phyloP scores from a whole-genome alignment of 2,329 filamentous ascomycete genomes.

The Microdochium trichocladiopsis region DNA sequence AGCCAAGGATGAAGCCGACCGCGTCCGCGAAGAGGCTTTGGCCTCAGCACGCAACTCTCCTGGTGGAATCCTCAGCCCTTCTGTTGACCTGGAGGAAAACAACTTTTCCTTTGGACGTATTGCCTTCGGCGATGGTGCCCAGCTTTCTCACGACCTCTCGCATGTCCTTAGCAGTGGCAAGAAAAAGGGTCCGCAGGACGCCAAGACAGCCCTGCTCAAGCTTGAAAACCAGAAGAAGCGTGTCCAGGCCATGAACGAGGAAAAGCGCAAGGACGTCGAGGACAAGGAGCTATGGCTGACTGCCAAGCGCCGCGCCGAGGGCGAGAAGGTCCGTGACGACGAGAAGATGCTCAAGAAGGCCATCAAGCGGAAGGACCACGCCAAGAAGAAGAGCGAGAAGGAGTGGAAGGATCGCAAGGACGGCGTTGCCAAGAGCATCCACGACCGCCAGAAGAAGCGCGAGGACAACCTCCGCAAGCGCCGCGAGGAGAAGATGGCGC shows the following conservation, averaged over 20 bases:
- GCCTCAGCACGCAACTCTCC: conserved; percentile 54
- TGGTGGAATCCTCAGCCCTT: conserved; percentile 46
- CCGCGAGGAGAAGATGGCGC: conserved; percentile 62
- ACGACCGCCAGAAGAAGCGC: conserved; percentile 74
- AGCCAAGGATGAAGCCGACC: conserved; percentile 74
- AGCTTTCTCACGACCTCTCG: conserved; percentile 64
- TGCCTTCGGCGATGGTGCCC: conserved; percentile 80
- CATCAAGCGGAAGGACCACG: conserved; percentile 83
- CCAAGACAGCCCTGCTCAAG: conserved; percentile 77
- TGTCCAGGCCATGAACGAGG: conserved; percentile 65
- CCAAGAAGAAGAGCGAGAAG: conserved; percentile 85
- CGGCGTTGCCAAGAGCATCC: conserved; percentile 67
- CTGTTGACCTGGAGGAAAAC: conserved; percentile 46
- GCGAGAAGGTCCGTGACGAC: conserved; percentile 83
- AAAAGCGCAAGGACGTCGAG: conserved; percentile 77
- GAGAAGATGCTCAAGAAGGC: conserved; percentile 86
- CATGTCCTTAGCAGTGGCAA: conserved; percentile 59
- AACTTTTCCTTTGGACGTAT: conserved; percentile 88
- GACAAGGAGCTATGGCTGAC: conserved; percentile 95
- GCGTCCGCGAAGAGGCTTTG: conserved; percentile 54
- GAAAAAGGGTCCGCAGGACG: conserved; percentile 77
- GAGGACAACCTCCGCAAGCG: conserved; percentile 72
- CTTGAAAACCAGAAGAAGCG: conserved; percentile 82
- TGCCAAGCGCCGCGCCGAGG: conserved; percentile 80
- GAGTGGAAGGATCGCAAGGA: conserved; percentile 74